These are phyloP conservation scores for Sphenostylis stenocarpa DNA, from an alignment of 306 rosid species.

Conservation along the genomic window DNA sequence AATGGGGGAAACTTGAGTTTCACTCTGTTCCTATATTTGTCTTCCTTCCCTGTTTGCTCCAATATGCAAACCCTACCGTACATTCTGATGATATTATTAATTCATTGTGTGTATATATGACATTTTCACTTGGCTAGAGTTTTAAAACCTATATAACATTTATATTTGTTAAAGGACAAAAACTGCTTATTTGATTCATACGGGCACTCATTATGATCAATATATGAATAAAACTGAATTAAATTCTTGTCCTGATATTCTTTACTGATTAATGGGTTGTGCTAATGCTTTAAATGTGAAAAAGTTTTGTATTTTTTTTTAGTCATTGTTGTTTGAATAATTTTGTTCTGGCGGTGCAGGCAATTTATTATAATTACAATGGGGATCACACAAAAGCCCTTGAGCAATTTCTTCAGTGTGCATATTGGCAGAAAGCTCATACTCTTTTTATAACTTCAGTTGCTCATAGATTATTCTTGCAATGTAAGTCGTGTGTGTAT, in stretches of 20 bases:
- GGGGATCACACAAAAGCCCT: conserved; percentile 76
- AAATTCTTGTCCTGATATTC: neutral
- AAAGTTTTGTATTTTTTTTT: conserved; percentile 5
- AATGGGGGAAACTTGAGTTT: neutral
- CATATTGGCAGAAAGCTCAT: conserved; percentile 94
- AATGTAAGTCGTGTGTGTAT: conserved; percentile 50
- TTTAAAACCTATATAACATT: conserved; percentile 18
- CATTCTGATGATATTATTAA: neutral
- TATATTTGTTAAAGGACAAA: neutral
- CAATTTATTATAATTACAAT: conserved; percentile 68
- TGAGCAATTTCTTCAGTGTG: conserved; percentile 81
- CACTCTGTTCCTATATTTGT: neutral
- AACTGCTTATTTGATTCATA: conserved; percentile 14
- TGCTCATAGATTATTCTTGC: conserved; percentile 76
- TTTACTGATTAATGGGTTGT: conserved; percentile 14
- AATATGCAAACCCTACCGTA: neutral
- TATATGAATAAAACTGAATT: conserved; percentile 21
- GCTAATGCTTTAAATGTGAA: conserved; percentile 17
- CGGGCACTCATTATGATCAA: neutral
- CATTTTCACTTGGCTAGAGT: conserved; percentile 16
- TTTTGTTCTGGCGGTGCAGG: conserved; percentile 59
- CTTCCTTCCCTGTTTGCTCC: neutral
- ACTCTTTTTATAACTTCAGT: conserved; percentile 70
- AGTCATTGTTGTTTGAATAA: conserved; percentile 31
- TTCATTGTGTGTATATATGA: neutral